Evolutionary conservation across 1,284 basidiomycete species (phyloP), one percentile per base, ranked within the genome.

Genomic region (Rhodotorula sp.): DNA sequence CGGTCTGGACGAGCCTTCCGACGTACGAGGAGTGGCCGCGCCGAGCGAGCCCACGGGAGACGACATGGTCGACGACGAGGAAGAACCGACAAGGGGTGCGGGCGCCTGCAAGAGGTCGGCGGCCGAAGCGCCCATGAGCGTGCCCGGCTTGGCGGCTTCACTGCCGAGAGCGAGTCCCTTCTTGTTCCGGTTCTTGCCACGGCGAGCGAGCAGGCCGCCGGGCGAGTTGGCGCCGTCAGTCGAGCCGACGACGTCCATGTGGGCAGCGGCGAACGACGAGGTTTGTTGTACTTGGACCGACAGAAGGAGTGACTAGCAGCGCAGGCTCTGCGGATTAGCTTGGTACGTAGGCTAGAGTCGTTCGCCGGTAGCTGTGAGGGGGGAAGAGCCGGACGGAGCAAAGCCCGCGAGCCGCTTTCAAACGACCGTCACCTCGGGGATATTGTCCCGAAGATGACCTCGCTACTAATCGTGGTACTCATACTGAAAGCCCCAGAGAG

Each of bases 101-200:
- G 66, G 58, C 20, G 58, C 51, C 21, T 60, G 34, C 58, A 56
- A 67, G 65, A 72, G 62, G 58, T 54, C 61, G 34, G 64, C 48
- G 8, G 74, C 71, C 14, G 58, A 59, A 0, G 64, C 43, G n/a
- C 69, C 69, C 14, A 69, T 54, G 23, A 75, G 65, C 16, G 74
- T 75, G 46, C 74, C 74, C 20, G 74, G 74, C 51, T 75, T 75
- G 31, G 71, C 69, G 3, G 71, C 60, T 5, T 64, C 69, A 29
- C 62, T 46, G 3, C 64, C 58, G 29, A 75, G 68, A 23, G 72
- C 69, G 47, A 76, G 64, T 21, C 72, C 70, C 57, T 74, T 76
- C 64, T 70, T 74, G 70, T 76, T 76, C 52, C 75, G 69, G 51
- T 74, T 74, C 74, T 71, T 76, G 54, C 39, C 47, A 18, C 62